Evolutionary conservation across 441 rosid species (phyloP).

Genomic region (Erodium texanum): DNA sequence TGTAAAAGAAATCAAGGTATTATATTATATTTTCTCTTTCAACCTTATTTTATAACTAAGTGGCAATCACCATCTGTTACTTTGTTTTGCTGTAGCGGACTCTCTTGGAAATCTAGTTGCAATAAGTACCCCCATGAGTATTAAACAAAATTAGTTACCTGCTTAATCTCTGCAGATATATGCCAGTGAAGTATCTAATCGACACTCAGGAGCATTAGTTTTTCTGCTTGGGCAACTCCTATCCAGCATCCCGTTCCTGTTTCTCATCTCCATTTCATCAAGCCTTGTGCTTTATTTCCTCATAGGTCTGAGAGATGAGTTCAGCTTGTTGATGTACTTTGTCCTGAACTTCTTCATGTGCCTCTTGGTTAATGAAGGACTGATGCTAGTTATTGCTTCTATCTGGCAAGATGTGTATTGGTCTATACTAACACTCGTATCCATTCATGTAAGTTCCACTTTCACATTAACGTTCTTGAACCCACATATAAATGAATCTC

Average conservation of each 20-base stretch:
- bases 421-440: constrained; percentile 56
- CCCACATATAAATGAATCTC: no score
- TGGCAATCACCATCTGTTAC: not conserved
- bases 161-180: constrained; percentile 42
- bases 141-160: not conserved
- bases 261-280: constrained; percentile 89
- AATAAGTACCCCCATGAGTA: not conserved
- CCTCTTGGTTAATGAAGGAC: constrained; percentile 82
- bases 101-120: not conserved
- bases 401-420: constrained; percentile 74
- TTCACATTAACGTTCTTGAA: no score
- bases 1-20: constrained; percentile 75
- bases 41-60: not conserved
- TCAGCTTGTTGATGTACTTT: constrained; percentile 95
- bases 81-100: not conserved
- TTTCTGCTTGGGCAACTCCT: constrained; percentile 87
- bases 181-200: constrained; percentile 72
- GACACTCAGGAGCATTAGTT: constrained; percentile 84
- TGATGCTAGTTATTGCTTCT: constrained; percentile 57
- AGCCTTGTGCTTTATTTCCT: constrained; percentile 96
- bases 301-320: constrained; percentile 66
- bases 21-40: constrained; percentile 1
- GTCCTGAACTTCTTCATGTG: constrained; percentile 90
- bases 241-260: constrained; percentile 91
- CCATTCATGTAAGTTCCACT: constrained; percentile 55